Evolutionary conservation across 176 grass and related monocot genomes (phyloP), one percentile per base, ranked within the genome.

Genomic region (Bothriochloa decipiens): DNA sequence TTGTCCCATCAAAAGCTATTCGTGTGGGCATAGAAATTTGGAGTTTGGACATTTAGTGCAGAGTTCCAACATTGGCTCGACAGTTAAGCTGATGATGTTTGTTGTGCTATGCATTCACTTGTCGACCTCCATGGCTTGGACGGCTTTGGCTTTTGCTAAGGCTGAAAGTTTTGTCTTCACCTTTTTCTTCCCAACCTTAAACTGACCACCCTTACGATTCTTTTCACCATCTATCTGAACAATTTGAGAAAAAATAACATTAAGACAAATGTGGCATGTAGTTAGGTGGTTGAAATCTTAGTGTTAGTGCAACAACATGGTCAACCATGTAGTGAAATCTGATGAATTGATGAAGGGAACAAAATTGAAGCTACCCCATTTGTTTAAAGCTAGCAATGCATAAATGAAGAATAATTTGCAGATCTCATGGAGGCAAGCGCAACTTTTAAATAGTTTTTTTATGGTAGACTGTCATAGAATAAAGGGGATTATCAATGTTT

Each of bases 151-250:
- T 79, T 98, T 98, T 15, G 74, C 6, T 35, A 96, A 83, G 27
- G 91, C 88, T 18, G 93, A 88, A 81, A 99, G 75, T 65, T 92
- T 94, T 14, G 93, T 99, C 84, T 96, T 96, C 74, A 99, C 77
- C 74, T 90, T 92, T 80, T 94, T 96, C 88, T 89, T 90, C 70
- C 96, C 93, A 7, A 94, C 91, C 81, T 93, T 93, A 90, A 98
- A 98, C 23, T 74, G 90, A 0, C 86, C 52, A 41, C 79, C 75
- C n/a, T 90, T 89, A 69, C 62, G 90, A 68, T 90, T 97, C 62
- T 45, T 87, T 0, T 80, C 87, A 85, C 85, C 92, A 84, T 98
- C 96, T 22, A 92, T 82, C 96, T 98, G 88, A 75, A 87, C 1
- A 11, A 20, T 45, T 8, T 10, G 17, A 72, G 11, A 8, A 43